Base-by-base conservation (phyloP, 2,329 filamentous ascomycete species). In the Aspergillus sp. region DNA sequence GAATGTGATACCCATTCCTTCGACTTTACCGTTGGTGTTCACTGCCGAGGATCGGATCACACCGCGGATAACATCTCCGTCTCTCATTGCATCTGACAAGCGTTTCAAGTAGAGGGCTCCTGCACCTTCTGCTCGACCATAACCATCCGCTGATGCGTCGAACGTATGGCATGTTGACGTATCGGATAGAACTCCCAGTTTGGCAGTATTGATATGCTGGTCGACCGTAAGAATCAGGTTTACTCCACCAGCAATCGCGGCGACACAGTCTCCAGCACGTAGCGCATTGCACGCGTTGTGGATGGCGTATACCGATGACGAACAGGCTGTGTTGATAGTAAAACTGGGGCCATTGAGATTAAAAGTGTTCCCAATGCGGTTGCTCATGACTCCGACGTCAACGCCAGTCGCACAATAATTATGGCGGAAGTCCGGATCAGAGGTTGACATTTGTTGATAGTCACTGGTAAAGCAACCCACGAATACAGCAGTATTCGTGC, bases 271-370 rank as follows among this genome's bases (percentile, higher is more conserved):
- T 0, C 59, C 44, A 8, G 13, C 53, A 1, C 54, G 50, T 1
- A 70, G 36, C 0, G 60, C 61, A 10, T 55, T n/a, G 32, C 67
- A 71, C 0, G 75, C 76, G 11, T 60, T 58, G 44, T 77, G 67
- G 0, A 78, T 61, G 1, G 71, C 69, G 1, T 72, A 70, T 0
- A 68, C 41, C 0, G 71, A 71, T 0, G 71, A 71, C 0, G 73
- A 73, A 50, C 74, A 76, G 0, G 70, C 73, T 0, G 69, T 73
- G 47, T 75, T 66, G 3, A 61, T 45, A 1, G 40, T 46, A 4
- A 56, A 47, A 7, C 53, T 59, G 5, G 71, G 70, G 0, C 73
- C 72, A 0, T 67, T 64, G 51, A 69, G 66, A 8, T 72, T 65
- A n/a, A 71, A 74, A 16, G 69, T 60, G 46, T 74, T 65, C 8